phyloP scores from a whole-genome alignment of 108 stramenopile genomes.

The Mayamaea pseudoterrestris region DNA sequence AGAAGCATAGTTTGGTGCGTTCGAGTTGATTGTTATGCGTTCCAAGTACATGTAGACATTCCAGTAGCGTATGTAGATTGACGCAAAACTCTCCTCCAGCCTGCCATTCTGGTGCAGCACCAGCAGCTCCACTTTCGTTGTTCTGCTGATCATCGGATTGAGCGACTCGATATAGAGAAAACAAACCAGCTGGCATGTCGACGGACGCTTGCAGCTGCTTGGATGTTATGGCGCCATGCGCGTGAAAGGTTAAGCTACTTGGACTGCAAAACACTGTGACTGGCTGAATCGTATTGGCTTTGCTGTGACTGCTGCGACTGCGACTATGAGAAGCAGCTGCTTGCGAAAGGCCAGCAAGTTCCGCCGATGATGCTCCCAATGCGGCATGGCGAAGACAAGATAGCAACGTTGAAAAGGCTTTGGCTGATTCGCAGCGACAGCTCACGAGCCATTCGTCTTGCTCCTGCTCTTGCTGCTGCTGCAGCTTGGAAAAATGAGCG shows the following conservation, averaged over 20 bases:
- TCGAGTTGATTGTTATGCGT: slow-evolving; percentile 30
- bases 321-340: slow-evolving; percentile 2
- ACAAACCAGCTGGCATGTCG: slow-evolving; percentile 45
- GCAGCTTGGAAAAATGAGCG: too few relatives aligned
- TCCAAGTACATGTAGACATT: slow-evolving; percentile 43
- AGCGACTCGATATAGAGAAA: slow-evolving; percentile 41
- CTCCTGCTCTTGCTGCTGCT: too few relatives aligned
- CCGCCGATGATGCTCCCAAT: too few relatives aligned
- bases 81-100: slow-evolving; percentile 30
- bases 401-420: slow-evolving; percentile 34
- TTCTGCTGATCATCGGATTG: not conserved
- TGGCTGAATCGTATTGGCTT: slow-evolving; percentile 25
- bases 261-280: slow-evolving; percentile 46
- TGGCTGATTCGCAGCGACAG: slow-evolving; percentile 40
- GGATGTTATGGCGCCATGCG: slow-evolving; percentile 34
- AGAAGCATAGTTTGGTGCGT: slow-evolving; percentile 32
- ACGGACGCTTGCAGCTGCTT: slow-evolving; percentile 42
- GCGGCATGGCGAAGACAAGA: slow-evolving; percentile 37
- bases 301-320: slow-evolving; percentile 8
- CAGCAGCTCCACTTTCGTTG: not conserved
- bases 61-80: slow-evolving; percentile 48
- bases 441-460: slow-evolving; percentile 11
- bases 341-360: slow-evolving; percentile 13
- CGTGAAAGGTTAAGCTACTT: slow-evolving; percentile 46
- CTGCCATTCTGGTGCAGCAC: not conserved